These are phyloP conservation scores for Gomphus sp. DNA, from an alignment of 1,284 basidiomycete species.

Conservation along the genomic window DNA sequence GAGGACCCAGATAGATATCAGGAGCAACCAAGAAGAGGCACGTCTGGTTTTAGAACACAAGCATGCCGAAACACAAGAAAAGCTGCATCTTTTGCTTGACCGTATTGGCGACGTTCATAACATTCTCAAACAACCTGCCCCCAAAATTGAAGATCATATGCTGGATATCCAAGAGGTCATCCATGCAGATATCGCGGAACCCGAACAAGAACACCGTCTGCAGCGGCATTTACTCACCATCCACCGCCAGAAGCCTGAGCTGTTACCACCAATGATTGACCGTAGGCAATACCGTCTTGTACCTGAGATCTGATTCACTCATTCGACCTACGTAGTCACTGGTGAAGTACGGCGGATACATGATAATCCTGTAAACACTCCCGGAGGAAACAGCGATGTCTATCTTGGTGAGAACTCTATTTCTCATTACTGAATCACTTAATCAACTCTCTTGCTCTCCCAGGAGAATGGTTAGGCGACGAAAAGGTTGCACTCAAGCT, in stretches of 20 bases:
- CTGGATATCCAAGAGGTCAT: constrained; percentile 29
- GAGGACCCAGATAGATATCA: constrained; percentile 19
- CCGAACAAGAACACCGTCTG: constrained; percentile 22
- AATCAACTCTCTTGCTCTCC: background rate
- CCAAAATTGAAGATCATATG: constrained; percentile 23
- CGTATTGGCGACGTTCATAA: constrained; percentile 24
- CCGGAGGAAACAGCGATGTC: constrained; percentile 32
- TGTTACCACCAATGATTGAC: constrained; percentile 31
- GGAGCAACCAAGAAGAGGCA: constrained; percentile 18
- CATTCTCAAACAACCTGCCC: constrained; percentile 21
- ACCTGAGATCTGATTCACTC: background rate
- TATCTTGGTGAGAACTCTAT: constrained; percentile 23
- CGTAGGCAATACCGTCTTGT: constrained; percentile 20
- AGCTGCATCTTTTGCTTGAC: constrained; percentile 26
- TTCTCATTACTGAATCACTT: background rate
- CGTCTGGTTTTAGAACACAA: constrained; percentile 24
- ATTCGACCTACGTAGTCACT: constrained; percentile 23
- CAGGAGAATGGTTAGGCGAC: constrained; percentile 31
- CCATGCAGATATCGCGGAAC: constrained; percentile 15
- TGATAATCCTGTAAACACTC: constrained; percentile 20
- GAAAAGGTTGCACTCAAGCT: constrained; percentile 26
- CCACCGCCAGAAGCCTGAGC: constrained; percentile 23
- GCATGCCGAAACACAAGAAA: constrained; percentile 29
- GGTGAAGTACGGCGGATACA: constrained; percentile 29
- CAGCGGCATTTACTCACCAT: constrained; percentile 29